These are phyloP conservation scores for Linnemannia exigua DNA, from an alignment of 192 early-diverging fungal species.

Conservation along the genomic window DNA sequence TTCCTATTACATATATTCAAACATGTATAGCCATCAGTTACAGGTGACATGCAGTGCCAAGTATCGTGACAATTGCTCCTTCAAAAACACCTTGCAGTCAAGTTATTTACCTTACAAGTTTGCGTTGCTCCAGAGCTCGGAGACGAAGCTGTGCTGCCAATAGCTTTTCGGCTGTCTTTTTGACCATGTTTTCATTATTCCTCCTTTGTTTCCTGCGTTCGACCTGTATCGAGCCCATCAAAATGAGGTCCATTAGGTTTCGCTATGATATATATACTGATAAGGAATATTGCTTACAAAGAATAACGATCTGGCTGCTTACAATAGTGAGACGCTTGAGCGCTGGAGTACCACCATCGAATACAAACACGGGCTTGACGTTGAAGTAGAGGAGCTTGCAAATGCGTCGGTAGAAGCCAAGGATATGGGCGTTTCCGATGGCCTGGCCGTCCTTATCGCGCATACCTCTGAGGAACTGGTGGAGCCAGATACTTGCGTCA, in stretches of 20 bases:
- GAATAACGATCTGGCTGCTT: slow-evolving; percentile 32
- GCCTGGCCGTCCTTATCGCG: slow-evolving; percentile 89
- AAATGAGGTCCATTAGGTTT: neutral
- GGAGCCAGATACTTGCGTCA: slow-evolving; percentile 98
- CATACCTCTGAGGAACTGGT: slow-evolving; percentile 97
- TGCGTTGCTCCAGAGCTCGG: slow-evolving; percentile 66
- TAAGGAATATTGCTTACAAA: neutral
- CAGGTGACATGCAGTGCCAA: neutral
- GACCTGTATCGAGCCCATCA: slow-evolving; percentile 60
- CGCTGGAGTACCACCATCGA: slow-evolving; percentile 92
- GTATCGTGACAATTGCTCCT: slow-evolving; percentile 1
- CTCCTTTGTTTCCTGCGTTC: slow-evolving; percentile 62
- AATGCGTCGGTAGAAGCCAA: slow-evolving; percentile 95
- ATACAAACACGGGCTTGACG: slow-evolving; percentile 96
- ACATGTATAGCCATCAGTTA: no score
- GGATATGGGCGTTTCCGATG: slow-evolving; percentile 85
- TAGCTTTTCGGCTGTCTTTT: slow-evolving; percentile 87
- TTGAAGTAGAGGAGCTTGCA: slow-evolving; percentile 94
- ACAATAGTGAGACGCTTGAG: slow-evolving; percentile 85
- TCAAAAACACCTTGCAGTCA: neutral
- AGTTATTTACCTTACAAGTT: slow-evolving; percentile 53
- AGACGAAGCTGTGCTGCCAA: slow-evolving; percentile 85
- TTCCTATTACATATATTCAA: slow-evolving; percentile 18
- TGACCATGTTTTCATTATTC: slow-evolving; percentile 66
- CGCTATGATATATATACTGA: no score